Evolutionary conservation across 73 alveolate species (phyloP).

Genomic region (Paramecium sexaurelia): DNA sequence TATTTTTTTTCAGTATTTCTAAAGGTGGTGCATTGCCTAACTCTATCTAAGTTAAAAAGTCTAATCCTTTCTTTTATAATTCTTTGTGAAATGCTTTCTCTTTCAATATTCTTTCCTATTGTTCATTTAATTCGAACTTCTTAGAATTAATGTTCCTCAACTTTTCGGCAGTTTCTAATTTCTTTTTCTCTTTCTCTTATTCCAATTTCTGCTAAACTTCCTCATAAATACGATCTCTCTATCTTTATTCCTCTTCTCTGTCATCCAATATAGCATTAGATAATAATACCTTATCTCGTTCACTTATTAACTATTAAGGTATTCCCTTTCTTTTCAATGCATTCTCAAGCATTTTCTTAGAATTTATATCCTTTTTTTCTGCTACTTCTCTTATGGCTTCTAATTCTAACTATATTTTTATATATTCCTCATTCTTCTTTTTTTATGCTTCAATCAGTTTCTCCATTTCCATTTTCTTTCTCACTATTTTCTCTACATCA

Average conservation of each 20-base stretch:
- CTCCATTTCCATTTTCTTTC: constrained; percentile 76
- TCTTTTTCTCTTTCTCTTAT: constrained; percentile 71
- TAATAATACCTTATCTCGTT: constrained; percentile 72
- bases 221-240: constrained; percentile 71
- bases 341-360: constrained; percentile 69
- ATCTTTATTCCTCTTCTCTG: constrained; percentile 65
- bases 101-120: constrained; percentile 73
- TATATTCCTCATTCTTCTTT: constrained; percentile 51
- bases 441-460: constrained; percentile 60
- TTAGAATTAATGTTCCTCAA: constrained; percentile 66
- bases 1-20: constrained; percentile 73
- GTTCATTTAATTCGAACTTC: constrained; percentile 69
- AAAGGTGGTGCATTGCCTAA: constrained; percentile 85
- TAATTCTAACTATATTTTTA: constrained; percentile 69
- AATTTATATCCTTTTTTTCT: constrained; percentile 68
- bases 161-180: constrained; percentile 71
- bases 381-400: constrained; percentile 68
- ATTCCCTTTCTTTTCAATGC: constrained; percentile 74
- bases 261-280: constrained; percentile 71
- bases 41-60: constrained; percentile 76
- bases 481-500: constrained; percentile 74
- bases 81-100: constrained; percentile 75
- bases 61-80: constrained; percentile 74
- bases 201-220: constrained; percentile 75
- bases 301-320: constrained; percentile 62